Evolutionary conservation across 2,329 filamentous ascomycete species (phyloP).

Genomic region (Arthrinium puccinioides): DNA sequence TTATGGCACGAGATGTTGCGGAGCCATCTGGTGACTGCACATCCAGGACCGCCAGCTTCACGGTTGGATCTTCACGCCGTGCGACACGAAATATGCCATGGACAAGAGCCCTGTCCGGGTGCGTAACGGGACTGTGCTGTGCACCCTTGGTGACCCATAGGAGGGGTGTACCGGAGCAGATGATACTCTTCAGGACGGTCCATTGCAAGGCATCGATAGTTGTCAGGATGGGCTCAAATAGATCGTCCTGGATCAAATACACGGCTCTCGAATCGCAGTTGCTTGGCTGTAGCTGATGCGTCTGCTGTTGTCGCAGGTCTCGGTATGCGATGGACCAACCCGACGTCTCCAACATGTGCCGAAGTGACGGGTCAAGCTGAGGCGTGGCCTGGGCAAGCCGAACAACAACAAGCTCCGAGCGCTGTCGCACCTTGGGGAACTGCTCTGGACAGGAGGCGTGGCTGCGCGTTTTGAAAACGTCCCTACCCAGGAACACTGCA

Average conservation of each 20-base stretch:
- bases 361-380: not conserved
- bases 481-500: no score
- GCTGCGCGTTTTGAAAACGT: no score
- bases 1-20: conserved; percentile 10
- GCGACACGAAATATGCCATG: conserved; percentile 7
- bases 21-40: conserved; percentile 9
- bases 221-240: conserved; percentile 4
- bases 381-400: not conserved
- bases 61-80: conserved; percentile 6
- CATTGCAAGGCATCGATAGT: conserved; percentile 4
- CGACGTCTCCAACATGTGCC: not conserved
- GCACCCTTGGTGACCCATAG: conserved; percentile 9
- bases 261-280: conserved; percentile 7
- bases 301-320: not conserved
- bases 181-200: conserved; percentile 13
- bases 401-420: not conserved
- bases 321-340: not conserved
- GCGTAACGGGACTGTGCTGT: conserved; percentile 5
- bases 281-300: not conserved
- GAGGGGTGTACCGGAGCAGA: not conserved
- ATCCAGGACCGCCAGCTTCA: conserved; percentile 6
- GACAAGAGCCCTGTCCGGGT: conserved; percentile 7
- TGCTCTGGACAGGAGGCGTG: no score
- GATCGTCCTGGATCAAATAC: conserved; percentile 5
- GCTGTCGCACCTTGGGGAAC: no score